A percentile compares a stretch with the other conserved stretches of the same genome.
Conservation (phyloP, 2,329 filamentous ascomycete species). For the Ophiostoma sp. region DNA sequence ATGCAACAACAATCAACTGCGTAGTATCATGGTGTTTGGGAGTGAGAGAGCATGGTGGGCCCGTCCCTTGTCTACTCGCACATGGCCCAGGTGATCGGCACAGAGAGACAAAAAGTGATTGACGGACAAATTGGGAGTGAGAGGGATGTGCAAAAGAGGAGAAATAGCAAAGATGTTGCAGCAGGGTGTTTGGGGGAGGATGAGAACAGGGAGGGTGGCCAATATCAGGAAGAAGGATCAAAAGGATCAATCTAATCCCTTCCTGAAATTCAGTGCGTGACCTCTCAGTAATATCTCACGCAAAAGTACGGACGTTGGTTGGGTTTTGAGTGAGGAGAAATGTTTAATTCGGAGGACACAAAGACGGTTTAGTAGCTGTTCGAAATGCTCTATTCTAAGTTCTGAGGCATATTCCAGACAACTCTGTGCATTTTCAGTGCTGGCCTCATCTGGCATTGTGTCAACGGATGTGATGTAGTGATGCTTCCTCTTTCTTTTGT, state of each 20-base stretch:
- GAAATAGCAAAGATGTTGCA: background rate
- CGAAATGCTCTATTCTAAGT: background rate
- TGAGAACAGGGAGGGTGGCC: background rate
- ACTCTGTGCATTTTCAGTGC: background rate
- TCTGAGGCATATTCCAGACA: background rate
- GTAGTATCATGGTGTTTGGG: background rate
- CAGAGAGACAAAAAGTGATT: background rate
- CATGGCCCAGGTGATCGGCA: constrained; percentile 6
- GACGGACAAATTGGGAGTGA: background rate
- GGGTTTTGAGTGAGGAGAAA: background rate
- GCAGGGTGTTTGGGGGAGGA: background rate
- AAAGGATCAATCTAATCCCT: background rate
- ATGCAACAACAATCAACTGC: background rate
- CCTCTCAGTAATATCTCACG: background rate
- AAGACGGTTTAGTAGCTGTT: background rate
- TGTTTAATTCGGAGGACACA: background rate
- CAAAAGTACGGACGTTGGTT: background rate
- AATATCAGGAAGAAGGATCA: background rate
- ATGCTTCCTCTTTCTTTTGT: background rate
- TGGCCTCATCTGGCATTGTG: background rate
- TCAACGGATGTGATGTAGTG: constrained; percentile 1
- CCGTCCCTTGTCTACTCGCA: background rate
- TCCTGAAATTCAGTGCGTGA: background rate
- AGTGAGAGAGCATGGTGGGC: background rate
- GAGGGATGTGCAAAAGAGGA: constrained; percentile 12